phyloP scores from a whole-genome alignment of 2,329 filamentous ascomycete species.

The Stromatinia cepivora region DNA sequence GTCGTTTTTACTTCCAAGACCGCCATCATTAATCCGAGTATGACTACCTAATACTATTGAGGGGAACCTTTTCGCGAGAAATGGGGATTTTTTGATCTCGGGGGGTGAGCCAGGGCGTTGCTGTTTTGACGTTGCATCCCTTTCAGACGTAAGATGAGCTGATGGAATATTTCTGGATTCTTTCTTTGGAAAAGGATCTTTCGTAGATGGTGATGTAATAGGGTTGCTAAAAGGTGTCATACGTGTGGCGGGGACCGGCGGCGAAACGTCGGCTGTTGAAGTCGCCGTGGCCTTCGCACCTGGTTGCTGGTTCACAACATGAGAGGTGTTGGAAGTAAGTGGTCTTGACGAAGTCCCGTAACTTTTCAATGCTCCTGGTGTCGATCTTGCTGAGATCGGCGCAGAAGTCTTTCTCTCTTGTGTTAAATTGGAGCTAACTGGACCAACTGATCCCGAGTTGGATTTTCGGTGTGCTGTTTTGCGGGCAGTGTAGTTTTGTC shows the following conservation, averaged over 20 bases:
- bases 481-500: neutral
- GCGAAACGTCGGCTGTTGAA: neutral
- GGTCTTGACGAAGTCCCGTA: neutral
- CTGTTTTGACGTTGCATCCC: neutral
- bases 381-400: neutral
- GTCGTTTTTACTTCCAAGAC: neutral
- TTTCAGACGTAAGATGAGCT: neutral
- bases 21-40: neutral
- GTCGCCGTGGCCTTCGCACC: neutral
- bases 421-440: neutral
- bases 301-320: neutral
- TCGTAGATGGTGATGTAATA: neutral
- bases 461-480: conserved; percentile 9
- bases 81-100: neutral
- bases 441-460: neutral
- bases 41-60: neutral
- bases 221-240: neutral
- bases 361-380: neutral
- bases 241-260: neutral
- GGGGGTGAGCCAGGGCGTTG: neutral
- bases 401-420: neutral
- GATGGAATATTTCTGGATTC: neutral
- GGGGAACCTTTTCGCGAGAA: neutral
- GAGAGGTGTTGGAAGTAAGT: neutral
- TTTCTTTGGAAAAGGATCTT: neutral